These are phyloP conservation scores for Podospora sp. DNA, from an alignment of 495 filamentous ascomycete species.

Conservation along the genomic window DNA sequence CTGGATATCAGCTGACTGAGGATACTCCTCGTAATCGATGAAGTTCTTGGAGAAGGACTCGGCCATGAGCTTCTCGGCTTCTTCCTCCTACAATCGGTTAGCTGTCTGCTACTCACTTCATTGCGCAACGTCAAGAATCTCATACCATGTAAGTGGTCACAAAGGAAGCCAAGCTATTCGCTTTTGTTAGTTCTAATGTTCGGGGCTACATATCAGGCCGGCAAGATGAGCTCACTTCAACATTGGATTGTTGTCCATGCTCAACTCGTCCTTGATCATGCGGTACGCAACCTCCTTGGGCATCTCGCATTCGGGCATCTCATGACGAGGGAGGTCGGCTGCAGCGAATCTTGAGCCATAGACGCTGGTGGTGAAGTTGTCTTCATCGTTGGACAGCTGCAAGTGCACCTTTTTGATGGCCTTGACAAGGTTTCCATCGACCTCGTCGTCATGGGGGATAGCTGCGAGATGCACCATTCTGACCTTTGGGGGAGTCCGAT, in stretches of 20 bases:
- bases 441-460: constrained; percentile 55
- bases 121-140: background rate
- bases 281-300: constrained; percentile 87
- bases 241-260: constrained; percentile 85
- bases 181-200: constrained; percentile 11
- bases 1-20: constrained; percentile 85
- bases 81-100: constrained; percentile 64
- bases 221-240: constrained; percentile 63
- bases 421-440: constrained; percentile 40
- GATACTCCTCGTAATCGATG: constrained; percentile 92
- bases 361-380: constrained; percentile 72
- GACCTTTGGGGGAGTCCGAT: background rate
- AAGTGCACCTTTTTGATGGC: constrained; percentile 52
- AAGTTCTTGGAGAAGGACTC: constrained; percentile 91
- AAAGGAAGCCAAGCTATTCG: constrained; percentile 68
- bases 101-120: background rate
- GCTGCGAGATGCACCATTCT: constrained; percentile 70
- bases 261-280: constrained; percentile 93
- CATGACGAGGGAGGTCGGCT: constrained; percentile 72
- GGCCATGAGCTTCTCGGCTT: constrained; percentile 88
- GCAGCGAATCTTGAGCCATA: constrained; percentile 84
- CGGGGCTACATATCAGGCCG: background rate
- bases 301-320: constrained; percentile 92
- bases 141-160: constrained; percentile 85
- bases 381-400: constrained; percentile 55